phyloP scores from a whole-genome alignment of 2,329 filamentous ascomycete species.

The Colletotrichum sp. region DNA sequence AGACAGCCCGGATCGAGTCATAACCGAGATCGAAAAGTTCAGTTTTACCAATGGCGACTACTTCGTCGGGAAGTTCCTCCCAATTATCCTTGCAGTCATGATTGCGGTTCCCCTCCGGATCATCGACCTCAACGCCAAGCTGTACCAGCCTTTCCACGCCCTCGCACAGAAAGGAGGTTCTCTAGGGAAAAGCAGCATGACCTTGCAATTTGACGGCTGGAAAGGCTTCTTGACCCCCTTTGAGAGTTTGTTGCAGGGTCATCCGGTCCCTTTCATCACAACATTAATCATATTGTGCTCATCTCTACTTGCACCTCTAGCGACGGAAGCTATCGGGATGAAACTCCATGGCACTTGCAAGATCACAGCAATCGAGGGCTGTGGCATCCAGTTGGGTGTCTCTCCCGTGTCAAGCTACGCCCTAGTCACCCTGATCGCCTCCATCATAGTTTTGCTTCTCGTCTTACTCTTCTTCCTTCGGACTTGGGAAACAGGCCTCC shows the following conservation, averaged over 20 bases:
- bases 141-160: slow-evolving; percentile 49
- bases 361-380: slow-evolving; percentile 30
- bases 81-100: slow-evolving; percentile 42
- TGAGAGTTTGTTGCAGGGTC: slow-evolving; percentile 35
- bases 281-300: slow-evolving; percentile 38
- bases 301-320: slow-evolving; percentile 41
- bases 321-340: slow-evolving; percentile 43
- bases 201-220: slow-evolving; percentile 44
- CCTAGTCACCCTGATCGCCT: slow-evolving; percentile 34
- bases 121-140: slow-evolving; percentile 43
- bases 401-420: slow-evolving; percentile 33
- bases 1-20: background rate
- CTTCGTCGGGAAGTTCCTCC: slow-evolving; percentile 47
- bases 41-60: slow-evolving; percentile 33
- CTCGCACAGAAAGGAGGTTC: slow-evolving; percentile 42
- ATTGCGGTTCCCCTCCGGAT: slow-evolving; percentile 44
- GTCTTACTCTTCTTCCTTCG: slow-evolving; percentile 32
- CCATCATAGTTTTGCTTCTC: slow-evolving; percentile 33
- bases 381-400: slow-evolving; percentile 40
- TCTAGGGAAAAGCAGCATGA: slow-evolving; percentile 44
- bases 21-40: slow-evolving; percentile 27
- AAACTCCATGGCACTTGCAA: slow-evolving; percentile 41
- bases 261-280: slow-evolving; percentile 41
- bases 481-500: slow-evolving; percentile 42
- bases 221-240: slow-evolving; percentile 39